Evolutionary conservation across 73 alveolate species (phyloP).

Genomic region (Paramecium tetraurelia): DNA sequence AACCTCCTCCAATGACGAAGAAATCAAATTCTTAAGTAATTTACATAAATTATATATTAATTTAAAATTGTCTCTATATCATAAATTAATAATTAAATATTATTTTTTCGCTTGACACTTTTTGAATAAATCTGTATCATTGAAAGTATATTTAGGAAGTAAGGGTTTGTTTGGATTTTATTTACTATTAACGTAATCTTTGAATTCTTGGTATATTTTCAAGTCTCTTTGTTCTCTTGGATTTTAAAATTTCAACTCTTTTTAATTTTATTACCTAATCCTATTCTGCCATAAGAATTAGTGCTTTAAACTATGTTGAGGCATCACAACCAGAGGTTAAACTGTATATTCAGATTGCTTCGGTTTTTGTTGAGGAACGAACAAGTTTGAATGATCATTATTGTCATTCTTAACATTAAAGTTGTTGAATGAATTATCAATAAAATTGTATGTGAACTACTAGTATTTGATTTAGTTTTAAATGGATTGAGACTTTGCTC

Average conservation of each 20-base stretch:
- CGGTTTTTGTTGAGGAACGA: neutral
- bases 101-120: neutral
- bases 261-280: neutral
- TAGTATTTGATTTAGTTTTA: neutral
- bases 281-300: neutral
- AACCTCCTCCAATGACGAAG: neutral
- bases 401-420: neutral
- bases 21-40: neutral
- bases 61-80: neutral
- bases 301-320: constrained; percentile 10
- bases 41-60: neutral
- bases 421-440: neutral
- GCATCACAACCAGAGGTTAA: neutral
- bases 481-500: neutral
- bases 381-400: neutral
- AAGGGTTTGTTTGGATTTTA: neutral
- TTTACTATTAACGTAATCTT: neutral
- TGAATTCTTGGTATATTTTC: neutral
- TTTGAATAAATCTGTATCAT: neutral
- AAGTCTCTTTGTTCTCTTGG: neutral
- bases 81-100: neutral
- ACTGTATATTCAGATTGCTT: neutral
- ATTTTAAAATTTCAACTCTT: neutral
- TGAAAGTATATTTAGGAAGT: neutral
- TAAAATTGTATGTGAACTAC: neutral